Base-by-base conservation (phyloP, 192 early-diverging fungal genomes). In the Gryganskiella cystojenkinii region DNA sequence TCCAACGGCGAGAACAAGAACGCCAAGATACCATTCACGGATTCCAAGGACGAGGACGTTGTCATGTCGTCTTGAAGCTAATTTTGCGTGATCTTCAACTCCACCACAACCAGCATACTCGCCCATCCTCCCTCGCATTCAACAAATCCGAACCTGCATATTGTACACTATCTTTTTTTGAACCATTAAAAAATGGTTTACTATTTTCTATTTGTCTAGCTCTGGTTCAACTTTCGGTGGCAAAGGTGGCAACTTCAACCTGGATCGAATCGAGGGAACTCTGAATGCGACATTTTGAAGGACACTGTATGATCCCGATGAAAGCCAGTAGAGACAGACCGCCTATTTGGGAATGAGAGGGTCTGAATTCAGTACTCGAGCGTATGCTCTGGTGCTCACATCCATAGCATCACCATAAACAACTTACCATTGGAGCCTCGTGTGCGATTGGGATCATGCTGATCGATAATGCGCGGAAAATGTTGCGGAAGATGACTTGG, bases 291-390 rank as follows among this genome's bases (percentile, higher is more conserved):
- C 15, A 67, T 92, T 91, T 63, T 93, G 93, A 9, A 79, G 33
- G 2, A 88, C 67, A 61, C 88, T 89, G 57, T 87, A 94, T 31
- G 74, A 82, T 8, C 85, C 85, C 19, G 93, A 94, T 0, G 91
- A 80, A 5, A 87, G 49, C 93, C 93, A 94, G 59, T 92, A 93
- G 5, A 93, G 27, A 24, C 84, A 85, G 24, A 94, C 79, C 1
- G 84, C 90, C 84, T 91, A 56, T n/a, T n/a, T n/a, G n/a, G n/a
- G n/a, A n/a, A n/a, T n/a, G n/a, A n/a, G n/a, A n/a, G n/a, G n/a
- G n/a, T n/a, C n/a, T n/a, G n/a, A n/a, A n/a, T n/a, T n/a, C n/a
- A n/a, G n/a, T n/a, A n/a, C n/a, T n/a, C n/a, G n/a, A n/a, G n/a
- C n/a, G n/a, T n/a, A n/a, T n/a, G n/a, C n/a, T n/a, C n/a, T n/a